phyloP scores from a whole-genome alignment of 306 rosid genomes.

The Rubus parviflorus region DNA sequence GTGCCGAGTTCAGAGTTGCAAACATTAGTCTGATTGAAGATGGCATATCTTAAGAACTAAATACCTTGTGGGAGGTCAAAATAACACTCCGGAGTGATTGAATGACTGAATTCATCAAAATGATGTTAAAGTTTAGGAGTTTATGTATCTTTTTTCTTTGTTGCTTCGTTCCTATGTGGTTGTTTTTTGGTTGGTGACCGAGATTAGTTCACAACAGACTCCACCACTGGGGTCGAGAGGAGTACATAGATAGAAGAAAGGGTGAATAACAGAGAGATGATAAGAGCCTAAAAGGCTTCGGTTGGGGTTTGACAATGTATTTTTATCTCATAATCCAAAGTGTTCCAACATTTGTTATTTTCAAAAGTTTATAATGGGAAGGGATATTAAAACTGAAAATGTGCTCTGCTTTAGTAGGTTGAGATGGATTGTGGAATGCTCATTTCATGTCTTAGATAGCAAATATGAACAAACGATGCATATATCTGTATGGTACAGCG shows the following conservation, averaged over 20 bases:
- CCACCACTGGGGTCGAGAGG: no score
- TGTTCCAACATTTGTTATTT: neutral
- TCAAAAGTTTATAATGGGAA: neutral
- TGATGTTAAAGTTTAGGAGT: neutral
- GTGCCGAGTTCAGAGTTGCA: slow-evolving; percentile 1
- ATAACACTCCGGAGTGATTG: neutral
- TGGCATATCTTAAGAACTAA: neutral
- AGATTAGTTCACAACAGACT: no score
- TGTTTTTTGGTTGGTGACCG: neutral
- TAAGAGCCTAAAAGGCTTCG: neutral
- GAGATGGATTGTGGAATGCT: neutral
- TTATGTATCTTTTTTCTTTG: neutral
- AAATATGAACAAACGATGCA: neutral
- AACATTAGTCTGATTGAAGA: neutral
- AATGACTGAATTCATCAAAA: neutral
- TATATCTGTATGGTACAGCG: neutral
- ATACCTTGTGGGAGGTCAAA: neutral
- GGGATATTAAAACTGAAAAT: neutral
- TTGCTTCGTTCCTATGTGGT: neutral
- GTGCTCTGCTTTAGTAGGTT: neutral
- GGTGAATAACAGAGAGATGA: neutral
- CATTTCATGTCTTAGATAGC: neutral
- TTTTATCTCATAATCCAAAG: neutral
- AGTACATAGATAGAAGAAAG: neutral
- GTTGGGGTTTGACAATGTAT: neutral